Evolutionary conservation across 352 stramenopile species (phyloP), one percentile per base, ranked within the genome.

Genomic region (Aphanomyces astaci): DNA sequence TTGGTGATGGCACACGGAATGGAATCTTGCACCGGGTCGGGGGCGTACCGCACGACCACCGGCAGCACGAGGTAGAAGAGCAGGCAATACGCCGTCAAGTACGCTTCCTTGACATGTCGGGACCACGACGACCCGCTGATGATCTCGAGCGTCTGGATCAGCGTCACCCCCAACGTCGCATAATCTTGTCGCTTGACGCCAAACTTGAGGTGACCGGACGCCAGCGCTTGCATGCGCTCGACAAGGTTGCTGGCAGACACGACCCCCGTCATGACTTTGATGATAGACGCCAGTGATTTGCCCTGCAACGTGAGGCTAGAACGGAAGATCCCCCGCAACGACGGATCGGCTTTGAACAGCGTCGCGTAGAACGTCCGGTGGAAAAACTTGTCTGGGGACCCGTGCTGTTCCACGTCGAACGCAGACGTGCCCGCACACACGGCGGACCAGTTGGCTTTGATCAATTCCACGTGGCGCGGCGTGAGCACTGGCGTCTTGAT

Each of bases 71-170:
- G 25, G 22, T 54, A 66, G 9, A 52, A 66, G 46, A 52, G 36
- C 27, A 66, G 43, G 19, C 33, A 52, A n/a, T 66, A 66, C 28
- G 59, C 40, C 13, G 32, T 66, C 28, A 54, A 66, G 46, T 66
- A 66, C 15, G 59, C 59, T 54, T 66, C 59, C 11, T 53, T 27
- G 0, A 66, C 59, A 11, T 24, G 15, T 0, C 25, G 28, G 13
- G 45, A 52, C 59, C 59, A 66, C 39, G 48, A 24, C 11, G 32
- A 17, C 10, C 59, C 59, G 11, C 31, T 53, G n/a, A 66, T 43
- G 17, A 54, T 54, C 4, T 39, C 59, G 11, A 66, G 33, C 3
- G 59, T 66, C 30, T 52, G 27, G 25, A 66, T 5, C 15, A 66
- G 36, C 15, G 48, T 36, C 2, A 56, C 11, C 1, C 59, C 59